Base-by-base conservation (phyloP, 805 yeast species). In the Cyberlindnera nakhonratchasimensis region DNA sequence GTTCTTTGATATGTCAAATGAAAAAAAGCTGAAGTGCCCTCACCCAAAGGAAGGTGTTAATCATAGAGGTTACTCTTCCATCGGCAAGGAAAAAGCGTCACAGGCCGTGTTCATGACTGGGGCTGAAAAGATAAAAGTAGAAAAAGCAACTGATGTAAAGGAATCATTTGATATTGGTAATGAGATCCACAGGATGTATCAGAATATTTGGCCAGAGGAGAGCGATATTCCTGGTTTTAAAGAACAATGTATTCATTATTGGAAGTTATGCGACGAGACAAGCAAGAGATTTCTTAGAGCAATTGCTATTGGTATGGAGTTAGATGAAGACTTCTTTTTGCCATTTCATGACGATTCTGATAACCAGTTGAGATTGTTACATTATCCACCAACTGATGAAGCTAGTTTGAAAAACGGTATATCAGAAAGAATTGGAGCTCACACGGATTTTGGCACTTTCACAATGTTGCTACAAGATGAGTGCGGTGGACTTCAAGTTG, bases 101-200 rank as follows among this genome's bases (percentile, higher is more conserved):
- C 62, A 58, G 43, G 54, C 55, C 51, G 58, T 31, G 8, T 31
- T 31, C 25, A 6, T 57, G 5, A 50, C 45, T 11, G 53, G 50
- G 22, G 38, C 51, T 11, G 44, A 41, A 6, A 34, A 46, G 29
- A 34, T 48, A 11, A 34, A 39, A 12, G 28, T 18, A 11, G 46
- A 59, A 36, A 39, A 47, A 24, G 33, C 38, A 14, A 61, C 62
- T 2, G 62, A 58, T 45, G 52, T 58, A 9, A 57, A 58, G 39
- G 62, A 58, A 40, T 55, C 59, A 6, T 58, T 57, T 46, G 62
- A 58, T 37, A 32, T 40, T 5, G 59, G 59, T 6, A 58, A 54
- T 40, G 51, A 47, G 46, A 37, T 40, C 9, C 32, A 47, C 21
- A 18, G n/a, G n/a, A 25, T 13, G n/a, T 55, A 37, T 23, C 45